Percentiles rank a stretch among this genome's conserved stretches.
Conservation (phyloP, 2,329 filamentous ascomycete species). For the Aspergillus proliferans region DNA sequence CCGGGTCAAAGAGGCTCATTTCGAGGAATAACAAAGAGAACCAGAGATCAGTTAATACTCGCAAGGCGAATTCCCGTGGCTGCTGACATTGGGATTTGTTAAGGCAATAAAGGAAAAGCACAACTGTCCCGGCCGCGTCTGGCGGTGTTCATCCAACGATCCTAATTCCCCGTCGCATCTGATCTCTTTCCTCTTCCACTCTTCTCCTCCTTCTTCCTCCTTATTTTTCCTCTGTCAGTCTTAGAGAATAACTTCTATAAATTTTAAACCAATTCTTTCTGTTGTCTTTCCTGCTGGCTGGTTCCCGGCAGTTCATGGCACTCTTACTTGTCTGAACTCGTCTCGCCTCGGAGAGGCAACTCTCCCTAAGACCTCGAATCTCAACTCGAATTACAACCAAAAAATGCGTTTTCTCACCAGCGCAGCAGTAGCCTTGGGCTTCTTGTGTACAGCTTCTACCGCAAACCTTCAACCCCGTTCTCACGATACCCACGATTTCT, state of each 20-base stretch:
- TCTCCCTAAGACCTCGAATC: not conserved
- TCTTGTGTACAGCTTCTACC: constrained; percentile 38
- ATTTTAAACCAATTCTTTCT: not conserved
- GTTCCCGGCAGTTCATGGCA: constrained; percentile 11
- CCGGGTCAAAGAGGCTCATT: too few relatives aligned
- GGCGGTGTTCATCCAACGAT: not conserved
- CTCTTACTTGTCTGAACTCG: constrained; percentile 9
- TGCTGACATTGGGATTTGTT: too few relatives aligned
- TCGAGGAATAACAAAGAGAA: too few relatives aligned
- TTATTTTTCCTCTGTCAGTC: not conserved
- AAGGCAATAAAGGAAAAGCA: too few relatives aligned
- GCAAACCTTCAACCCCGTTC: constrained; percentile 56
- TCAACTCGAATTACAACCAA: not conserved
- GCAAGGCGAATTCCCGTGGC: too few relatives aligned
- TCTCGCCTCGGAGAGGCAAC: constrained; percentile 8
- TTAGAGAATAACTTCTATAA: not conserved
- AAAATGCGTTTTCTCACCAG: constrained; percentile 18
- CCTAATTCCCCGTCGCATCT: not conserved
- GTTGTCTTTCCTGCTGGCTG: not conserved
- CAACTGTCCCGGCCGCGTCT: too few relatives aligned
- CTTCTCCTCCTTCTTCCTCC: not conserved
- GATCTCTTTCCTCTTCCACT: not conserved
- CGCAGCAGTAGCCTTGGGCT: constrained; percentile 19
- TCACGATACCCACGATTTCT: constrained; percentile 81
- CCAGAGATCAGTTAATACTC: too few relatives aligned